A percentile compares a stretch with the other conserved stretches of the same genome.
phyloP scores from a whole-genome alignment of 2,329 filamentous ascomycete genomes.

The Colletotrichum sp. region DNA sequence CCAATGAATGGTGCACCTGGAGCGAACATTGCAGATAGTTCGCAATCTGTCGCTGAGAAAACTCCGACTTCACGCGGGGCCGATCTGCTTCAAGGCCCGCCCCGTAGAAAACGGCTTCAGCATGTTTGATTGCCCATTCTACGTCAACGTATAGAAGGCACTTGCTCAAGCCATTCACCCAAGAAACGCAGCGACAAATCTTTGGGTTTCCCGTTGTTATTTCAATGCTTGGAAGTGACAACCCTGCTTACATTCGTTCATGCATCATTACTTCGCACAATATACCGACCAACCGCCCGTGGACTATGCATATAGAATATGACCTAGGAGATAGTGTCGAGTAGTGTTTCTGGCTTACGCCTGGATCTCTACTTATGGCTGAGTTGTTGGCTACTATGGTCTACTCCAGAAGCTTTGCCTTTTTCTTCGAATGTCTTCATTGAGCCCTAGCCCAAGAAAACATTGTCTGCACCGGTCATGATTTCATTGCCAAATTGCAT shows the following conservation, averaged over 20 bases:
- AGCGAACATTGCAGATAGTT: neutral
- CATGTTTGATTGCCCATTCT: neutral
- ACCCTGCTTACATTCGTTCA: too few species aligned
- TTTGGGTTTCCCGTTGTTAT: too few species aligned
- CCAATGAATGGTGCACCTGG: neutral
- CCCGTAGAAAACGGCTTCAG: neutral
- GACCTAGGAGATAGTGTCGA: neutral
- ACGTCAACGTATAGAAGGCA: neutral
- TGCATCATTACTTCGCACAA: neutral
- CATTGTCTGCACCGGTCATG: too few species aligned
- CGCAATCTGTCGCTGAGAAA: neutral
- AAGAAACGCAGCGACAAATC: neutral
- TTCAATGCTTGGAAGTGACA: too few species aligned
- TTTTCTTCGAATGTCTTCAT: neutral
- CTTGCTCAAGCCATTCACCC: neutral
- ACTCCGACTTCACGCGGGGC: neutral
- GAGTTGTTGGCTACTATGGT: neutral
- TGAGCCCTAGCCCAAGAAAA: too few species aligned
- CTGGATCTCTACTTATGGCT: neutral
- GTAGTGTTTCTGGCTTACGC: neutral
- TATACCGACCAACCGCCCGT: neutral
- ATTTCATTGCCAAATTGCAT: neutral
- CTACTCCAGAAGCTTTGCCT: neutral
- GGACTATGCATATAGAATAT: neutral
- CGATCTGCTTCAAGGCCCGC: neutral